Conservation (phyloP, 2,329 filamentous ascomycete genomes). For the Gnomoniopsis sp. region DNA sequence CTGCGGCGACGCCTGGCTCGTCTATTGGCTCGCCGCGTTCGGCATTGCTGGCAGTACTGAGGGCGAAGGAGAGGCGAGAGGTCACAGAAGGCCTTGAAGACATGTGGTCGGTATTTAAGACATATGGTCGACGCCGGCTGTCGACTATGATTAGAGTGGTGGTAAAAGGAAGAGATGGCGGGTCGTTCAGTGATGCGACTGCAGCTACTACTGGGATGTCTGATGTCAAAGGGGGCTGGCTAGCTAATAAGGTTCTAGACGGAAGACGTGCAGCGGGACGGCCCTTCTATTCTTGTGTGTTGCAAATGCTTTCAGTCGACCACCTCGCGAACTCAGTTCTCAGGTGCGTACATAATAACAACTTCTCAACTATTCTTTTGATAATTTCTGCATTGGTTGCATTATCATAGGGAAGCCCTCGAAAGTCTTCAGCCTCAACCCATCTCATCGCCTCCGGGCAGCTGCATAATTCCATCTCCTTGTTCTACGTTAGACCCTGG, state of each 20-base stretch:
- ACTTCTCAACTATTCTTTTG: too few species aligned
- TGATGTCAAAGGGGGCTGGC: neutral
- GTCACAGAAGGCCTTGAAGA: slow-evolving; percentile 49
- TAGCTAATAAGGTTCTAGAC: slow-evolving; percentile 32
- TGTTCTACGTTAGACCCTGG: neutral
- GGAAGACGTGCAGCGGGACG: too few species aligned
- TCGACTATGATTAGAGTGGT: slow-evolving; percentile 19
- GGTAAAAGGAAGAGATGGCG: neutral
- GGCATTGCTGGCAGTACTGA: slow-evolving; percentile 48
- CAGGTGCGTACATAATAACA: too few species aligned
- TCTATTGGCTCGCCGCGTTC: slow-evolving; percentile 59
- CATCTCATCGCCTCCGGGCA: neutral
- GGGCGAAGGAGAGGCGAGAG: slow-evolving; percentile 64
- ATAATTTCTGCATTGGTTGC: too few species aligned
- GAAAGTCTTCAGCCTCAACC: too few species aligned
- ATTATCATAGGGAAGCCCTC: too few species aligned
- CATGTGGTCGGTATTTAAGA: slow-evolving; percentile 10
- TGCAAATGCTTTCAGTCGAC: neutral
- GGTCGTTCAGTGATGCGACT: neutral
- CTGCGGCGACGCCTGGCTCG: slow-evolving; percentile 47
- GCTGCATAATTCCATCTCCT: neutral
- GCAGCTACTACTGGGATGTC: neutral
- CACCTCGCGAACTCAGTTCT: neutral
- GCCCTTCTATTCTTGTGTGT: neutral
- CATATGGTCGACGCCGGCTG: slow-evolving; percentile 14